Percentiles rank a stretch among this genome's conserved stretches.
Conservation (phyloP, 1,139 yeast species). For the Lodderomyces orthopsilosis region DNA sequence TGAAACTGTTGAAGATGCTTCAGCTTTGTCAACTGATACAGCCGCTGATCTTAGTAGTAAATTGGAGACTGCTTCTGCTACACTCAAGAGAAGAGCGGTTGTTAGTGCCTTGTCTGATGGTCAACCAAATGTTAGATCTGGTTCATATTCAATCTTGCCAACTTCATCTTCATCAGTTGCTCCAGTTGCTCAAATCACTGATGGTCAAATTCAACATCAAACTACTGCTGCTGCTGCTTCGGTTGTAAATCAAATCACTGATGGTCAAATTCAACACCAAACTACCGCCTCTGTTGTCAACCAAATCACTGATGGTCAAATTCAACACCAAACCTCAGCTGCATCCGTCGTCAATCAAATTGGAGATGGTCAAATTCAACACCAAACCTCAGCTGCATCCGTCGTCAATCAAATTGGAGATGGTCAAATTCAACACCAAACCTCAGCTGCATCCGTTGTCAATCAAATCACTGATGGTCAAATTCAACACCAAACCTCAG, state of each 20-base stretch:
- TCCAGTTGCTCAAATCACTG: constrained; percentile 39
- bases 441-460: constrained; percentile 28
- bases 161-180: constrained; percentile 30
- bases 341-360: constrained; percentile 50
- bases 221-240: constrained; percentile 21
- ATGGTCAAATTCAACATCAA: constrained; percentile 45
- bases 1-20: constrained; percentile 38
- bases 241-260: constrained; percentile 35
- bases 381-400: constrained; percentile 35
- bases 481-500: constrained; percentile 29
- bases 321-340: constrained; percentile 30
- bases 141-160: constrained; percentile 26
- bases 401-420: constrained; percentile 37
- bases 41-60: constrained; percentile 18
- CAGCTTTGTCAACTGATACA: constrained; percentile 15
- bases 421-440: constrained; percentile 41
- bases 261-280: constrained; percentile 42
- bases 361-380: constrained; percentile 63
- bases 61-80: constrained; percentile 16
- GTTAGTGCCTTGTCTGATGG: constrained; percentile 17
- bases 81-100: constrained; percentile 35
- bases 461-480: constrained; percentile 38
- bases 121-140: constrained; percentile 10
- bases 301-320: constrained; percentile 36
- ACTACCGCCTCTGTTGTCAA: constrained; percentile 27